These are phyloP conservation scores for Ceriops decandra DNA, from an alignment of 345 rosid genomes.

Conservation along the genomic window DNA sequence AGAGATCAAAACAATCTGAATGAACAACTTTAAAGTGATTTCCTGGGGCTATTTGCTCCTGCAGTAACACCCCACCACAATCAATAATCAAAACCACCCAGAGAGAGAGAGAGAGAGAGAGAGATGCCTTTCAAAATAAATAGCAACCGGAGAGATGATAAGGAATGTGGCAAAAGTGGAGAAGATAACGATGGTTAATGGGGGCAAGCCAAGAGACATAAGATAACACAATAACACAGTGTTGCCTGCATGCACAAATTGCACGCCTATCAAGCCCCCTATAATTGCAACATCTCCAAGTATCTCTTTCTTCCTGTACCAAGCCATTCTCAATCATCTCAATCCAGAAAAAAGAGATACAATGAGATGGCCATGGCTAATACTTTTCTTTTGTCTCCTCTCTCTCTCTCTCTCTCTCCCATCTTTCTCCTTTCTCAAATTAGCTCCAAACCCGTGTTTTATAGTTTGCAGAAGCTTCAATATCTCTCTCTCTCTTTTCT, in stretches of 20 bases:
- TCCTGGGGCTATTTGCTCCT: slow-evolving; percentile 78
- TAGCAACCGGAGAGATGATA: slow-evolving; percentile 60
- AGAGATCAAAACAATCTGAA: slow-evolving; percentile 65
- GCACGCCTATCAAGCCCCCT: slow-evolving; percentile 64
- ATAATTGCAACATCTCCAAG: slow-evolving; percentile 51
- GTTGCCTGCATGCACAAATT: slow-evolving; percentile 61
- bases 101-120: neutral
- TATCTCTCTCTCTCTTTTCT: too few species aligned
- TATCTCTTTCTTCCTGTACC: slow-evolving; percentile 31
- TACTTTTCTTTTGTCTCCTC: neutral
- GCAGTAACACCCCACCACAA: slow-evolving; percentile 12
- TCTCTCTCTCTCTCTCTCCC: neutral
- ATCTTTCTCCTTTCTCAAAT: too few species aligned
- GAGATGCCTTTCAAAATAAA: slow-evolving; percentile 62
- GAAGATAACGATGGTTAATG: slow-evolving; percentile 65
- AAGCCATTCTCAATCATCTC: slow-evolving; percentile 13
- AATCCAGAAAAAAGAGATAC: neutral
- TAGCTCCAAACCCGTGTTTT: too few species aligned
- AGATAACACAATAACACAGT: slow-evolving; percentile 62
- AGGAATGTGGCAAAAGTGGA: slow-evolving; percentile 65
- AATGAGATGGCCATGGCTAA: neutral
- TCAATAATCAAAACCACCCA: neutral
- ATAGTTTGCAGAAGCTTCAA: too few species aligned
- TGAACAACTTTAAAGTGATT: slow-evolving; percentile 44
- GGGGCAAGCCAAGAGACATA: slow-evolving; percentile 67